A percentile compares a stretch with the other conserved stretches of the same genome.
Evolutionary conservation across 495 filamentous ascomycete genomes (phyloP).

Genomic region (Pyronema domesticum): DNA sequence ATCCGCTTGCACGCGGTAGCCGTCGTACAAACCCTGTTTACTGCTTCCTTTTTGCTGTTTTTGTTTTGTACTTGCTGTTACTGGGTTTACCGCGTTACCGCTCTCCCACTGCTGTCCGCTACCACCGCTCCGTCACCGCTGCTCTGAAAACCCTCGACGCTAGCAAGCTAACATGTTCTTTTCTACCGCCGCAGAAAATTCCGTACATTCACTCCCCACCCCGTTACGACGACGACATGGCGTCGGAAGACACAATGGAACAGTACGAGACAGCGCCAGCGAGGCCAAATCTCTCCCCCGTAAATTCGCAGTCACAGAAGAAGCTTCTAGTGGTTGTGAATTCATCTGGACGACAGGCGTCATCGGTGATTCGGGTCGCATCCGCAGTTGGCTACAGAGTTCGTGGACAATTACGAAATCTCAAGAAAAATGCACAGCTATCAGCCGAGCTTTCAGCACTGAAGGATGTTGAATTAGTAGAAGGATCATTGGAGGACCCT

Average conservation of each 20-base stretch:
- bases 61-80: neutral
- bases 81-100: neutral
- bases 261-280: neutral
- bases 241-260: neutral
- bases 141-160: no score
- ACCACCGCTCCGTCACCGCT: no score
- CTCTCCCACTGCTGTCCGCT: no score
- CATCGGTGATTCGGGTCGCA: slow-evolving; percentile 80
- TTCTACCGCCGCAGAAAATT: slow-evolving; percentile 2
- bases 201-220: slow-evolving; percentile 7
- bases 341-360: slow-evolving; percentile 78
- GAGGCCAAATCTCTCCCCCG: slow-evolving; percentile 6
- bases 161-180: neutral
- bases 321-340: slow-evolving; percentile 88
- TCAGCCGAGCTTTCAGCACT: slow-evolving; percentile 59
- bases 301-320: slow-evolving; percentile 14
- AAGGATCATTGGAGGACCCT: slow-evolving; percentile 60
- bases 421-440: slow-evolving; percentile 28
- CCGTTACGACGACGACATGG: neutral
- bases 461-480: slow-evolving; percentile 66
- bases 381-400: slow-evolving; percentile 82
- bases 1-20: slow-evolving; percentile 1
- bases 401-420: slow-evolving; percentile 68
- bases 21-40: slow-evolving; percentile 2
- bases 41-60: neutral